Base-by-base conservation (phyloP, 1,284 basidiomycete species). In the Ustilago bromivora region DNA sequence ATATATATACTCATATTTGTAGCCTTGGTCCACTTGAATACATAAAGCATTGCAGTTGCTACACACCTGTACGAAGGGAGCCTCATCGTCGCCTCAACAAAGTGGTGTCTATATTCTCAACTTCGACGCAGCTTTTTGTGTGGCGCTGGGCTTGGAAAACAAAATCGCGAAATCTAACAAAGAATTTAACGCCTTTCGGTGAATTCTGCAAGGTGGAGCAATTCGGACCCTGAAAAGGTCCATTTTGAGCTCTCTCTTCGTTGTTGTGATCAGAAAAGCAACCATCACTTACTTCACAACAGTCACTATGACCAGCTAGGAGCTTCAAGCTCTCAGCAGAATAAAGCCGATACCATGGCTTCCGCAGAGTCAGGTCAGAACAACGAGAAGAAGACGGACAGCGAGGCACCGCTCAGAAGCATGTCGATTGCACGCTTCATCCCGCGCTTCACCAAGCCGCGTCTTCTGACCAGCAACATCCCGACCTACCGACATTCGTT, bases 401-500 rank as follows among this genome's bases (percentile, higher is more conserved):
- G 10, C 36, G 47, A 52, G 11, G 47, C 15, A 55, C 32, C 59
- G 3, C 41, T 60, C 10, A 12, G 51, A 52, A 31, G 59, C 57
- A 71, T 76, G 69, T 76, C 74, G 69, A 76, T 76, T 46, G 74
- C 74, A 4, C 41, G 59, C 19, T 59, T 77, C 57, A 66, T 77
- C 35, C 66, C 74, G 13, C 66, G 66, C 57, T 70, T 77, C 40
- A 51, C 66, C 32, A 61, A 64, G 51, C 75, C 75, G n/a, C 66
- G 57, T 11, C 57, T 77, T 6, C 40, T 73, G 19, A 65, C 70
- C 43, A 40, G 31, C 40, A 17, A 53, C 49, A 72, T 77, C 9
- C 75, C 75, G 9, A 61, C 57, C n/a, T 77, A 77, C 52, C 70
- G 75, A 9, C 75, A 77, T 41, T 77, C 75, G 1, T 77, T 77